A percentile compares a stretch with the other conserved stretches of the same genome.
phyloP scores from a whole-genome alignment of 2,329 filamentous ascomycete species.

The Phyllosticta capitalensis region DNA sequence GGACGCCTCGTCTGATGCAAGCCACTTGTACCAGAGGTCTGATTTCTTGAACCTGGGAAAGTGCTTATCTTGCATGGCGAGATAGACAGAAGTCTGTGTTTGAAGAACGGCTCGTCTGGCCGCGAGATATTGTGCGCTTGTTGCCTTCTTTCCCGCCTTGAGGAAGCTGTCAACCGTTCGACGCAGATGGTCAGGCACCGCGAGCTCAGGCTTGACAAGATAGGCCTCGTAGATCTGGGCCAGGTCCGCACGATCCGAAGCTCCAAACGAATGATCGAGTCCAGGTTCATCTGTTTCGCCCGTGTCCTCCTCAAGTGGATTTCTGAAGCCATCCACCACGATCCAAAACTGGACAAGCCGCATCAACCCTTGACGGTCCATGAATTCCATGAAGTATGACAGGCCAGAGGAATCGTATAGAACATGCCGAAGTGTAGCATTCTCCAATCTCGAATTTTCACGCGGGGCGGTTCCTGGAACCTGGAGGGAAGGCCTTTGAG shows the following conservation, averaged over 20 bases:
- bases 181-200: conserved; percentile 60
- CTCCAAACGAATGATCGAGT: conserved; percentile 55
- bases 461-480: conserved; percentile 27
- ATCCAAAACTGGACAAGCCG: conserved; percentile 95
- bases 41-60: conserved; percentile 85
- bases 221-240: conserved; percentile 89
- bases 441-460: conserved; percentile 57
- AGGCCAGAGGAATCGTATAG: conserved; percentile 81
- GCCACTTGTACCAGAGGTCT: conserved; percentile 90
- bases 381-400: conserved; percentile 99
- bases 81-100: conserved; percentile 72
- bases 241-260: conserved; percentile 77
- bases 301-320: conserved; percentile 79
- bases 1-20: conserved; percentile 69
- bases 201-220: conserved; percentile 70
- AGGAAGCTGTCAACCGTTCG: conserved; percentile 68
- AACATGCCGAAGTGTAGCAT: conserved; percentile 72
- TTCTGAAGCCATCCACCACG: conserved; percentile 91
- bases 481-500: conserved; percentile 31
- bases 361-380: conserved; percentile 86
- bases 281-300: conserved; percentile 54
- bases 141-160: conserved; percentile 64
- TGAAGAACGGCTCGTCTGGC: conserved; percentile 73
- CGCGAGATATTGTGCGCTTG: conserved; percentile 69
- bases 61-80: conserved; percentile 71